These are phyloP conservation scores for Chaetomium sp. DNA, from an alignment of 2,329 filamentous ascomycete species.

Conservation along the genomic window DNA sequence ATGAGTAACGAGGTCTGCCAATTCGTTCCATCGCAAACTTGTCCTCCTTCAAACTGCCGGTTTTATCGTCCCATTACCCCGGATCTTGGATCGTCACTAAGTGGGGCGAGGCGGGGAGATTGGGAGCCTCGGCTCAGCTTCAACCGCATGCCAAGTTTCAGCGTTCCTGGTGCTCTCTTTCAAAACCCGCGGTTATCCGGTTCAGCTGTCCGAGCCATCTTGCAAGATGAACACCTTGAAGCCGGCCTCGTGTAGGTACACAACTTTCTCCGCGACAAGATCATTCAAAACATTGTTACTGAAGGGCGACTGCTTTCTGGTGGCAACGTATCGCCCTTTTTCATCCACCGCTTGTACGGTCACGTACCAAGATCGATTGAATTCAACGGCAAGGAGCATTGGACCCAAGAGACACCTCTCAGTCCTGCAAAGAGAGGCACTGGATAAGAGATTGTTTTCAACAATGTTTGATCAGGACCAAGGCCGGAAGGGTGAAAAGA, in stretches of 20 bases:
- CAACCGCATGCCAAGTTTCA: slow-evolving; percentile 7
- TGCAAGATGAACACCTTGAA: neutral
- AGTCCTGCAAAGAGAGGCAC: neutral
- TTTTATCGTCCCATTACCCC: neutral
- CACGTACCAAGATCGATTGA: neutral
- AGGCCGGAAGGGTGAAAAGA: neutral
- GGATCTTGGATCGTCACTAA: slow-evolving; percentile 15
- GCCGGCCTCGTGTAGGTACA: neutral
- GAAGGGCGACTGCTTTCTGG: neutral
- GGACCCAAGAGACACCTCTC: neutral
- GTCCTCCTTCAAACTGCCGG: neutral
- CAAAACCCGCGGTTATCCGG: neutral
- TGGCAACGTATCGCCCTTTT: neutral
- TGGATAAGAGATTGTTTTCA: neutral
- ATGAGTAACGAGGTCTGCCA: neutral
- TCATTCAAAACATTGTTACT: neutral
- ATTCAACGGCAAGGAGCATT: too few species aligned
- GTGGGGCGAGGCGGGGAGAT: slow-evolving; percentile 19
- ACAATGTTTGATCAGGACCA: neutral
- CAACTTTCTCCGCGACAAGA: neutral
- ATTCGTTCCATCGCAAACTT: neutral
- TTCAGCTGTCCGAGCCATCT: neutral
- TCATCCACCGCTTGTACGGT: neutral
- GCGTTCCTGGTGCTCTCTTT: neutral
- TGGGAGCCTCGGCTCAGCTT: slow-evolving; percentile 23